Percentiles rank a stretch among this genome's conserved stretches.
phyloP scores from a whole-genome alignment of 441 rosid species.

The Macaranga tanarius region DNA sequence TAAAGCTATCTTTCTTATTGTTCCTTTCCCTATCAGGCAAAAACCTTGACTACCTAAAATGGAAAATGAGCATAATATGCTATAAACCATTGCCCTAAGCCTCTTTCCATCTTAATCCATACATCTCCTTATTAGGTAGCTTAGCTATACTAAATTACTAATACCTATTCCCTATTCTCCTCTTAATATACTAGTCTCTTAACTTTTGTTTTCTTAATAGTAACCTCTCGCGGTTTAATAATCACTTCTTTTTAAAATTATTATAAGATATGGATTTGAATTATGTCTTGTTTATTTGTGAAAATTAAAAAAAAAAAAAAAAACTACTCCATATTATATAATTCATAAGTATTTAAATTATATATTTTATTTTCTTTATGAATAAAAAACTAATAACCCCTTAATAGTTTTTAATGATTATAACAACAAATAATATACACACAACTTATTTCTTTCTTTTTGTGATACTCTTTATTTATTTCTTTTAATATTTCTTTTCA shows the following conservation, averaged over 20 bases:
- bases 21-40: slow-evolving; percentile 48
- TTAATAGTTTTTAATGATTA: not conserved
- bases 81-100: slow-evolving; percentile 13
- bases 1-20: slow-evolving; percentile 32
- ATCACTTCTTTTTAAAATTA: too few relatives aligned
- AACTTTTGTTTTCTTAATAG: too few relatives aligned
- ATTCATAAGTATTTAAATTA: not conserved
- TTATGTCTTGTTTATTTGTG: too few relatives aligned
- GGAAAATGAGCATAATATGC: slow-evolving; percentile 40
- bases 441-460: too few relatives aligned
- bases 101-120: not conserved
- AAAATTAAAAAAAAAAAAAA: too few relatives aligned
- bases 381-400: too few relatives aligned
- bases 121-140: not conserved
- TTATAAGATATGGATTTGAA: too few relatives aligned
- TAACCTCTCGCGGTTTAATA: not conserved
- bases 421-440: not conserved
- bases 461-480: not conserved
- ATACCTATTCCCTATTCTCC: not conserved
- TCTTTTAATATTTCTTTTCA: too few relatives aligned
- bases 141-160: too few relatives aligned
- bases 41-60: slow-evolving; percentile 36
- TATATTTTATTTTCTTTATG: not conserved
- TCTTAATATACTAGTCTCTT: too few relatives aligned
- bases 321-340: too few relatives aligned